These are phyloP conservation scores for Helenozyma baotianmanensis DNA, from an alignment of 805 yeast genomes.

Conservation along the genomic window DNA sequence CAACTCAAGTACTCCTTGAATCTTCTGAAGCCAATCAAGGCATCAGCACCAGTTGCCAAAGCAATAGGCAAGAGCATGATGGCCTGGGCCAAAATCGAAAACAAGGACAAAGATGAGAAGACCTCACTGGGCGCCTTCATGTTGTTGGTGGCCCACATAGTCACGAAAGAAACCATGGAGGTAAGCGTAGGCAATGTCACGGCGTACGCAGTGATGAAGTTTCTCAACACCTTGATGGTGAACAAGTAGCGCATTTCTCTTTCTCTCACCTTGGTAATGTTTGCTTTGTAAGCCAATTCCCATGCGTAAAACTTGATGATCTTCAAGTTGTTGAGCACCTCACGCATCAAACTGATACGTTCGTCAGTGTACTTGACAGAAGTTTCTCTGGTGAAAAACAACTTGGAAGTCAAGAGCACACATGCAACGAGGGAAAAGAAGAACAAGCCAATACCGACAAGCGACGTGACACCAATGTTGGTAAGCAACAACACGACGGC, in stretches of 20 bases:
- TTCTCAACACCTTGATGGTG: conserved; percentile 39
- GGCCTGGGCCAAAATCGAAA: conserved; percentile 40
- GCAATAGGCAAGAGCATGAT: conserved; percentile 42
- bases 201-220: conserved; percentile 41
- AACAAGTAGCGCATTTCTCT: conserved; percentile 38
- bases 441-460: conserved; percentile 40
- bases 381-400: conserved; percentile 32
- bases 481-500: conserved; percentile 32
- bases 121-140: conserved; percentile 34
- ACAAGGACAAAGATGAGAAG: conserved; percentile 40
- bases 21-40: conserved; percentile 35
- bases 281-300: conserved; percentile 40
- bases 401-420: conserved; percentile 29
- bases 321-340: conserved; percentile 36
- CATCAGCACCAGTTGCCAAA: conserved; percentile 43
- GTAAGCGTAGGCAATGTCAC: conserved; percentile 40
- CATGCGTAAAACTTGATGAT: conserved; percentile 44
- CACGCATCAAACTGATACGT: conserved; percentile 40
- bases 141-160: conserved; percentile 42
- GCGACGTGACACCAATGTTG: conserved; percentile 36
- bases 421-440: conserved; percentile 30
- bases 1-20: conserved; percentile 20
- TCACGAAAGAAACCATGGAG: conserved; percentile 42
- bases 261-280: conserved; percentile 32
- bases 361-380: conserved; percentile 38